Conservation (phyloP, 2,329 filamentous ascomycete genomes). For the Colletotrichum eremochloae region DNA sequence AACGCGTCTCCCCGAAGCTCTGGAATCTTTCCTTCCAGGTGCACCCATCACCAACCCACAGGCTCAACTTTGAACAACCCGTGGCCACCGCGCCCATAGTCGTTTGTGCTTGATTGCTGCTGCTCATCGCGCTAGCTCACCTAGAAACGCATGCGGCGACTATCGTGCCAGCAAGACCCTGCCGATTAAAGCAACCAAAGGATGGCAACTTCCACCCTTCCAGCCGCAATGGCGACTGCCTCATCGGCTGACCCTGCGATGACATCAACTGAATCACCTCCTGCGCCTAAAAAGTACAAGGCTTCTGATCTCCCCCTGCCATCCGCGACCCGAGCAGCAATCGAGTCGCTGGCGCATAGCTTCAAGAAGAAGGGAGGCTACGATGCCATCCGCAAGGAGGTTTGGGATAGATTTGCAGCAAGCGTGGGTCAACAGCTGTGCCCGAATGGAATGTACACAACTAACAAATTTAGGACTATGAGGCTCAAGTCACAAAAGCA, state of each 20-base stretch:
- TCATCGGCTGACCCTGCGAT: conserved; percentile 11
- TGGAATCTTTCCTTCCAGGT: conserved; percentile 13
- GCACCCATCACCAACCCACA: not conserved
- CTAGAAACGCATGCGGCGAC: conserved; percentile 3
- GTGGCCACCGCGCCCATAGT: not conserved
- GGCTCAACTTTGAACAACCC: not conserved
- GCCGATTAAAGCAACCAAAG: not conserved
- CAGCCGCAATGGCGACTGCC: conserved; percentile 26
- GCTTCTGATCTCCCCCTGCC: conserved; percentile 81
- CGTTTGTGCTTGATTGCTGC: not conserved
- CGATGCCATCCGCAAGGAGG: conserved; percentile 80
- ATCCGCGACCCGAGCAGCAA: conserved; percentile 78
- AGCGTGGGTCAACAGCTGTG: conserved; percentile 64
- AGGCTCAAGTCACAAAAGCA: conserved; percentile 74
- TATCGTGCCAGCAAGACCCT: not conserved
- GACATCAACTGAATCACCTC: conserved; percentile 5
- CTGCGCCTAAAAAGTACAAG: conserved; percentile 68
- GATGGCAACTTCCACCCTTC: conserved; percentile 30
- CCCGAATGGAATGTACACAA: not conserved
- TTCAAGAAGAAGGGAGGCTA: conserved; percentile 92
- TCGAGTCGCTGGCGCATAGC: conserved; percentile 81
- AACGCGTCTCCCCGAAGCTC: conserved; percentile 31
- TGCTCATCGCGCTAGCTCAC: not conserved
- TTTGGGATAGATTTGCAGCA: conserved; percentile 80
- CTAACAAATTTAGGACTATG: conserved; percentile 69